These are phyloP conservation scores for Corylus americana DNA, from an alignment of 306 rosid species.

Conservation along the genomic window DNA sequence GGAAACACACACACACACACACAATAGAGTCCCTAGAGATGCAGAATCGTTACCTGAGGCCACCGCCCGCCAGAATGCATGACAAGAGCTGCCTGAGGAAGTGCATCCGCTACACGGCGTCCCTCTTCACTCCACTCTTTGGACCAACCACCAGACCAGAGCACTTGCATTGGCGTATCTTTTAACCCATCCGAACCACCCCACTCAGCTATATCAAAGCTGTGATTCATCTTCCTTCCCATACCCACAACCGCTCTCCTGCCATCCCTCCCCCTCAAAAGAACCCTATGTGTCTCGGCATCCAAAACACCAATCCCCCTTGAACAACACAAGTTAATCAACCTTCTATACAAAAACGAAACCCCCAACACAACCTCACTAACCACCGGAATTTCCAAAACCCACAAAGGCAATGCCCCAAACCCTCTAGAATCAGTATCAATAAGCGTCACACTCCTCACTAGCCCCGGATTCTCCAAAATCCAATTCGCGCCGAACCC, in stretches of 20 bases:
- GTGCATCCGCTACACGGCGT: conserved; percentile 55
- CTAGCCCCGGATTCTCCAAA: conserved; percentile 52
- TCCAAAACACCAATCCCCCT: conserved; percentile 48
- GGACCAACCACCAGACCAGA: conserved; percentile 84
- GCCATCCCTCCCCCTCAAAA: conserved; percentile 71
- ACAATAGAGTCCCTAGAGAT: conserved; percentile 1
- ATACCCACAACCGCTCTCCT: conserved; percentile 64
- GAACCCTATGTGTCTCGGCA: conserved; percentile 63
- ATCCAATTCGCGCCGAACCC: conserved; percentile 68
- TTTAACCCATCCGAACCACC: conserved; percentile 72
- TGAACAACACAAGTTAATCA: conserved; percentile 65
- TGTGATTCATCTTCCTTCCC: conserved; percentile 70
- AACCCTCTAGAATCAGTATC: conserved; percentile 44
- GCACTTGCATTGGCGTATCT: conserved; percentile 65
- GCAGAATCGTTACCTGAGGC: conserved; percentile 74
- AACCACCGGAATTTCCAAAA: conserved; percentile 55
- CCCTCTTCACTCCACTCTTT: conserved; percentile 85
- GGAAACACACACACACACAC: too few species aligned
- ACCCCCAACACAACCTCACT: conserved; percentile 72
- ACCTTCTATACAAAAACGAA: conserved; percentile 41
- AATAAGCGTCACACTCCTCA: conserved; percentile 82
- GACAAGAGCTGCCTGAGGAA: conserved; percentile 65
- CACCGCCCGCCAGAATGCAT: conserved; percentile 83
- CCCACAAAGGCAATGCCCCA: conserved; percentile 74
- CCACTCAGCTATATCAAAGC: conserved; percentile 89